phyloP scores from a whole-genome alignment of 441 rosid species.

The Sinapis alba region DNA sequence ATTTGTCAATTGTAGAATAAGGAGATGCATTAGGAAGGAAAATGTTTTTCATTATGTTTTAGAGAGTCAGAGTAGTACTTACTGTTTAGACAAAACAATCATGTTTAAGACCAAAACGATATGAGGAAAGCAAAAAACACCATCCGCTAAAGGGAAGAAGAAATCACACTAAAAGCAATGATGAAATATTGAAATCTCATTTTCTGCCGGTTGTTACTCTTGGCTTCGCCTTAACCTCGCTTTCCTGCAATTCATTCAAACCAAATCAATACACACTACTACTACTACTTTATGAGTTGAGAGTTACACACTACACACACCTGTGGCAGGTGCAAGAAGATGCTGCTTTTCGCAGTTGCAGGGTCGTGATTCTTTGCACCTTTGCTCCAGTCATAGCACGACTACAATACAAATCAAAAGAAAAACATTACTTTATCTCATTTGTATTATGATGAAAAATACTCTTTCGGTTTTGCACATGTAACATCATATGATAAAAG shows the following conservation, averaged over 20 bases:
- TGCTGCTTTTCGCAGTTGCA: slow-evolving; percentile 72
- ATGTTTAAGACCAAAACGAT: not conserved
- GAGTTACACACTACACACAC: slow-evolving; percentile 36
- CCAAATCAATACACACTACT: not conserved
- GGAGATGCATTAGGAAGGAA: not conserved
- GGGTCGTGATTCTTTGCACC: slow-evolving; percentile 99
- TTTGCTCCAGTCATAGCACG: slow-evolving; percentile 96
- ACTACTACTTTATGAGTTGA: not conserved
- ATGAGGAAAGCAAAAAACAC: not conserved
- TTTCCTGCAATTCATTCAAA: slow-evolving; percentile 53
- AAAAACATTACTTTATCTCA: not conserved
- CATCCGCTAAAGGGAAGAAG: not conserved
- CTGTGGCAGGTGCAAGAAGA: slow-evolving; percentile 87
- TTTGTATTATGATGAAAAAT: not conserved
- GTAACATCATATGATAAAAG: not conserved
- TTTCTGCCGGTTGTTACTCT: slow-evolving; percentile 66
- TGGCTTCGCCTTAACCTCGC: slow-evolving; percentile 89
- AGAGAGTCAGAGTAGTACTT: not conserved
- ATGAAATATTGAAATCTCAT: slow-evolving; percentile 37
- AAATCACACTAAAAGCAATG: slow-evolving; percentile 5
- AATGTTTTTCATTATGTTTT: not conserved
- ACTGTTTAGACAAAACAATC: not conserved
- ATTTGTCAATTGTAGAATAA: not conserved
- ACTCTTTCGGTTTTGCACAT: not conserved
- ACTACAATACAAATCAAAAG: slow-evolving; percentile 40